A percentile compares a stretch with the other conserved stretches of the same genome.
Evolutionary conservation across 2,329 filamentous ascomycete genomes (phyloP).

Genomic region (Verticillium klebahnii): DNA sequence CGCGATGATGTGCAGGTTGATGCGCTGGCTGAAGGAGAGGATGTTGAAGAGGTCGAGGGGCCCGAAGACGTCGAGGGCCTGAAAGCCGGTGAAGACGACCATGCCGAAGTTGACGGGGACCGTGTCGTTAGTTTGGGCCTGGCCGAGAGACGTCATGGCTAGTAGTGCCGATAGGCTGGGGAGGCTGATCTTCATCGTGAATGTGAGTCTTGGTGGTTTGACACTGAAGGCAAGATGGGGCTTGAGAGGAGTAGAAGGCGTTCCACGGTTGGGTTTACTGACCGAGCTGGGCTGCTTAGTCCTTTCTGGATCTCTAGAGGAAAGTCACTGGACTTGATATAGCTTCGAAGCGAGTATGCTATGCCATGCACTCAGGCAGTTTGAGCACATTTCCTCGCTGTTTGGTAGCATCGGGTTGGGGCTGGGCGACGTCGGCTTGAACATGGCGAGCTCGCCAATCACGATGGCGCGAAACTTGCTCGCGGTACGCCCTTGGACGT

Average conservation of each 20-base stretch:
- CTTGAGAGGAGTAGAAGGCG: no score
- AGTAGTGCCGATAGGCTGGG: background rate
- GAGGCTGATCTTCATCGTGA: background rate
- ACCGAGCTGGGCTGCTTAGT: no score
- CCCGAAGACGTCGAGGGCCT: slow-evolving; percentile 16
- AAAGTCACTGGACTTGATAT: background rate
- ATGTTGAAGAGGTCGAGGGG: slow-evolving; percentile 16
- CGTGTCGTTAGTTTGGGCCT: background rate
- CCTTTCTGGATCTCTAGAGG: no score
- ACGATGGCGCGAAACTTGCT: background rate
- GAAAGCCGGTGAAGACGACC: slow-evolving; percentile 13
- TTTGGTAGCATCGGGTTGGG: background rate
- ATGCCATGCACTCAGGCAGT: background rate
- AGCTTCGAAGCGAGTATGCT: background rate
- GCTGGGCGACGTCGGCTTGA: background rate
- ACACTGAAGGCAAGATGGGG: background rate
- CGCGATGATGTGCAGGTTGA: slow-evolving; percentile 37
- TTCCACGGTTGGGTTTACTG: no score
- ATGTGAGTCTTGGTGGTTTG: background rate
- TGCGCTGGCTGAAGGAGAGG: slow-evolving; percentile 8
- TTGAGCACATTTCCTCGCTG: background rate
- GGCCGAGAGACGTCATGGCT: background rate
- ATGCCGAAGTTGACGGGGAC: slow-evolving; percentile 10
- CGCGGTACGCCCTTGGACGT: background rate
- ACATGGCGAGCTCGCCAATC: background rate